phyloP scores from a whole-genome alignment of 192 early-diverging fungal species.

The Cladochytrium replicatum region DNA sequence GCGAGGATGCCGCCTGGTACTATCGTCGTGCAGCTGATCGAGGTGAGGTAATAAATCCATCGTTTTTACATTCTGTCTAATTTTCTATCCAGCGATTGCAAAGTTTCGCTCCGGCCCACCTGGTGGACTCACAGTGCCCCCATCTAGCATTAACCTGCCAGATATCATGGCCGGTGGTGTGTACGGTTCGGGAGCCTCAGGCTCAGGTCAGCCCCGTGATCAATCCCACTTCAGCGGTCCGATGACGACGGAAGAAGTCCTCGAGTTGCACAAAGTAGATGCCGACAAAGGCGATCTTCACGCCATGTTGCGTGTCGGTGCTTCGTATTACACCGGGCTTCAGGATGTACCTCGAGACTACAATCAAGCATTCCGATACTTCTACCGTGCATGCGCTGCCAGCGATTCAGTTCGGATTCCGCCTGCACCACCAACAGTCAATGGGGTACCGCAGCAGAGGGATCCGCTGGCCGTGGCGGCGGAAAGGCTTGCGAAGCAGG shows the following conservation, averaged over 20 bases:
- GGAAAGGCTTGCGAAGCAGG: conserved; percentile 26
- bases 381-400: too few species aligned
- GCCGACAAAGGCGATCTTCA: conserved; percentile 52
- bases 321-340: conserved; percentile 72
- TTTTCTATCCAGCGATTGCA: too few species aligned
- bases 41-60: conserved; percentile 40
- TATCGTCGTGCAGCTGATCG: conserved; percentile 74
- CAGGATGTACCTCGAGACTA: conserved; percentile 41
- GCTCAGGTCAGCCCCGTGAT: conserved; percentile 37
- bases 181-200: conserved; percentile 73
- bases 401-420: too few species aligned
- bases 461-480: conserved; percentile 5
- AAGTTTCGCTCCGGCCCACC: too few species aligned
- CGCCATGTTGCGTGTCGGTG: conserved; percentile 49
- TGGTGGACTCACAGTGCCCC: conserved; percentile 71
- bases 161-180: conserved; percentile 74
- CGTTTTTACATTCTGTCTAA: too few species aligned
- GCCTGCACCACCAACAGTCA: too few species aligned
- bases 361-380: conserved; percentile 48
- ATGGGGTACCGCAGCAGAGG: background rate
- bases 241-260: conserved; percentile 51
- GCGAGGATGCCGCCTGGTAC: conserved; percentile 63
- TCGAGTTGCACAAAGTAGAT: conserved; percentile 60
- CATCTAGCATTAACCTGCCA: conserved; percentile 54
- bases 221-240: conserved; percentile 22